A percentile compares a stretch with the other conserved stretches of the same genome.
These are phyloP conservation scores for Meyerozyma guilliermondii DNA, from an alignment of 1,139 yeast species.

Conservation along the genomic window DNA sequence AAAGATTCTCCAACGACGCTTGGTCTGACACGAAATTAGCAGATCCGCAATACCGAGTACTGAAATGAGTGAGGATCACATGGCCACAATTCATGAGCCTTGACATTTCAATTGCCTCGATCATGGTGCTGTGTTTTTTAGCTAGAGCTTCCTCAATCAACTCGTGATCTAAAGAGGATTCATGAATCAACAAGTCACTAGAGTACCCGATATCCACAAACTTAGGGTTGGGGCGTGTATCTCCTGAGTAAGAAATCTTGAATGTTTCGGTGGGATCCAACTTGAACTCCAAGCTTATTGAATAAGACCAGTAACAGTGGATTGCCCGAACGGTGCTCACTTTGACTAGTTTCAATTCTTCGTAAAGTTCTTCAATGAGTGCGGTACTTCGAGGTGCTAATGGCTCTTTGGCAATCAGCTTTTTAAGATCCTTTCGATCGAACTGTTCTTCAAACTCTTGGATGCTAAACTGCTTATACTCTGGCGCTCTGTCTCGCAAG, in stretches of 20 bases:
- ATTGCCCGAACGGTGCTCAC: slow-evolving; percentile 68
- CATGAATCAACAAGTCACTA: slow-evolving; percentile 85
- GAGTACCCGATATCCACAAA: slow-evolving; percentile 58
- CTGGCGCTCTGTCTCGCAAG: slow-evolving; percentile 21
- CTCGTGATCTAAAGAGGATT: slow-evolving; percentile 84
- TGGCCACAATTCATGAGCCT: slow-evolving; percentile 67
- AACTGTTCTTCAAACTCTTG: slow-evolving; percentile 29
- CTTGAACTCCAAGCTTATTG: slow-evolving; percentile 53
- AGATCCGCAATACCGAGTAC: slow-evolving; percentile 78
- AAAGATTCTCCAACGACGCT: slow-evolving; percentile 3
- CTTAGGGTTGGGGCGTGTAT: slow-evolving; percentile 73
- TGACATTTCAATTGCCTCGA: slow-evolving; percentile 76
- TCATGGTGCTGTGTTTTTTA: slow-evolving; percentile 85
- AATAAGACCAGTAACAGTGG: slow-evolving; percentile 84
- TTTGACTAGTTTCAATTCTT: slow-evolving; percentile 21
- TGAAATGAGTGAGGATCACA: slow-evolving; percentile 81
- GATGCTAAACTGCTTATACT: slow-evolving; percentile 23
- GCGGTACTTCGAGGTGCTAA: slow-evolving; percentile 14
- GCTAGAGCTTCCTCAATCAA: slow-evolving; percentile 74
- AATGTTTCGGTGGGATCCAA: slow-evolving; percentile 31
- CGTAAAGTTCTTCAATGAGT: slow-evolving; percentile 17
- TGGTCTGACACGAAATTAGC: slow-evolving; percentile 37
- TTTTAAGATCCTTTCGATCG: slow-evolving; percentile 16
- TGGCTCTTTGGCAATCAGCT: slow-evolving; percentile 16
- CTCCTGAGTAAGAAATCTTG: slow-evolving; percentile 88